phyloP scores from a whole-genome alignment of 805 yeast genomes.

The Lipomyces yamadae region DNA sequence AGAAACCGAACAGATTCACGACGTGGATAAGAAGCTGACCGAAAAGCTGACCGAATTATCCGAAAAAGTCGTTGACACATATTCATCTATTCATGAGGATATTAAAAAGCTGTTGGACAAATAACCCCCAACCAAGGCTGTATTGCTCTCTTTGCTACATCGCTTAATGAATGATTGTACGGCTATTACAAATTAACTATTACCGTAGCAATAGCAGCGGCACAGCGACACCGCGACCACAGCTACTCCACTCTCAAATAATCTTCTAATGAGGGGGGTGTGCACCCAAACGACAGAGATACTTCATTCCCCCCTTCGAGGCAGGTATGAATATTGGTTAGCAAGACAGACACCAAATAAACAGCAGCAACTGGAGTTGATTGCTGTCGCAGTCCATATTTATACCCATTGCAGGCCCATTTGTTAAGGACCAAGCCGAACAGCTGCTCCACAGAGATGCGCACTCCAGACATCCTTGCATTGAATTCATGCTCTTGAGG shows the following conservation, averaged over 20 bases:
- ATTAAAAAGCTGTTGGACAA: background rate
- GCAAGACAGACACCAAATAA: background rate
- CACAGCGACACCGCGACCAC: background rate
- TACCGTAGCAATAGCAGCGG: too few relatives aligned
- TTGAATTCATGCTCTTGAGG: background rate
- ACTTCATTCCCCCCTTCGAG: background rate
- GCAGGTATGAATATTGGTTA: conserved; percentile 4
- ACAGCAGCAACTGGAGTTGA: background rate
- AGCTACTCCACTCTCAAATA: background rate
- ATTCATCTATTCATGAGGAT: background rate
- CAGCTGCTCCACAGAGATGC: conserved; percentile 1
- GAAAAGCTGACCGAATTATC: too few relatives aligned
- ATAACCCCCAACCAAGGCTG: background rate
- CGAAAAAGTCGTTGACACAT: background rate
- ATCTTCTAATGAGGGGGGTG: background rate
- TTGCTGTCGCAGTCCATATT: background rate
- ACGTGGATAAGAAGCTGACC: conserved; percentile 1
- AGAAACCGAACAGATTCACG: background rate
- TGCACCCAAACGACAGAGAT: background rate
- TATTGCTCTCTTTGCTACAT: background rate
- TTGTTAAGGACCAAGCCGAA: conserved; percentile 4
- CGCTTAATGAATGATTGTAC: background rate
- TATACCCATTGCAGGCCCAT: background rate
- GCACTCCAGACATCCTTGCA: conserved; percentile 4
- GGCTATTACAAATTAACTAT: background rate